Conservation (phyloP, 2,329 filamentous ascomycete genomes). For the Rutstroemia sp. region DNA sequence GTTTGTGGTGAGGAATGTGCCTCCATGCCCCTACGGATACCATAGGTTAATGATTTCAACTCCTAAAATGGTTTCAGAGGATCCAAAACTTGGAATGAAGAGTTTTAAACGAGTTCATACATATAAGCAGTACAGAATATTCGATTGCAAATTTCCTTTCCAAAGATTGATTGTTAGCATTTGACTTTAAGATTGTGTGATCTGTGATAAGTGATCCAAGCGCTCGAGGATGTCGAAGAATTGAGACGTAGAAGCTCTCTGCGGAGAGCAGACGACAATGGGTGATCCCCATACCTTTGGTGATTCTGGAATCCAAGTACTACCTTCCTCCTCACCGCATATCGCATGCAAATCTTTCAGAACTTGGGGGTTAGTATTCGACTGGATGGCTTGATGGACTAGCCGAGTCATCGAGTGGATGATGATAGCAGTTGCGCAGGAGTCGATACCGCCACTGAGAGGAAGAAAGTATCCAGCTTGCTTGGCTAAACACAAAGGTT, state of each 20-base stretch:
- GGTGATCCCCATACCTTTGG: conserved; percentile 39
- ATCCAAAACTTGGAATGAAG: too few relatives aligned
- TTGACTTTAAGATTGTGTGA: too few relatives aligned
- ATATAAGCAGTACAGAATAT: too few relatives aligned
- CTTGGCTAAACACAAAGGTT: background rate
- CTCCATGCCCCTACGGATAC: conserved; percentile 45
- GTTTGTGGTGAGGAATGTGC: conserved; percentile 41
- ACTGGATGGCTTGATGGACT: conserved; percentile 44
- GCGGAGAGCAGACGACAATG: too few relatives aligned
- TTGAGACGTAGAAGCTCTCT: too few relatives aligned
- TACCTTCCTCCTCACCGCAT: conserved; percentile 38
- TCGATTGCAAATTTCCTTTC: too few relatives aligned
- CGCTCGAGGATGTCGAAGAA: too few relatives aligned
- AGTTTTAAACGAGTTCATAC: too few relatives aligned
- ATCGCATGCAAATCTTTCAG: conserved; percentile 44
- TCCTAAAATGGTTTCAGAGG: too few relatives aligned
- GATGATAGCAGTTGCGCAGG: conserved; percentile 6
- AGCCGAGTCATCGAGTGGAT: conserved; percentile 36
- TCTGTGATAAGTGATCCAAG: too few relatives aligned
- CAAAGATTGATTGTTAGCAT: too few relatives aligned
- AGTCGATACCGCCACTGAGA: conserved; percentile 8
- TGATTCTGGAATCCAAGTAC: conserved; percentile 32
- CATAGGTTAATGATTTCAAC: too few relatives aligned
- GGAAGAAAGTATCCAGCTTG: conserved; percentile 9
- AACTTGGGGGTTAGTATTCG: conserved; percentile 43